A percentile compares a stretch with the other conserved stretches of the same genome.
Evolutionary conservation across 495 filamentous ascomycete species (phyloP).

Genomic region (Clavariopsis aquatica): DNA sequence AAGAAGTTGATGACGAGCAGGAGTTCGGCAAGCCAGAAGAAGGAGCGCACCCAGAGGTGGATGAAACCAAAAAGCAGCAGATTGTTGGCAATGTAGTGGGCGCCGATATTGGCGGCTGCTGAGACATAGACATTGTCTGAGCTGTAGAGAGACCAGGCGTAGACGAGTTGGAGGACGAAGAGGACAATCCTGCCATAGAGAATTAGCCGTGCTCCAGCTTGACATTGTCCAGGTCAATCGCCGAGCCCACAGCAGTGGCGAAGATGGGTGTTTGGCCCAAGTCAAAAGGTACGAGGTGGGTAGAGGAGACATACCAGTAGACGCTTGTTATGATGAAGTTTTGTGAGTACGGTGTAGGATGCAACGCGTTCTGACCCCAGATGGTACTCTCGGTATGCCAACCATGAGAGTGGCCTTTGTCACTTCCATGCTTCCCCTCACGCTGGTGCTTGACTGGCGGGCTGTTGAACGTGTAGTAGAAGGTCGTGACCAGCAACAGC

Average conservation of each 20-base stretch:
- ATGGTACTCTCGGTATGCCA: constrained; percentile 51
- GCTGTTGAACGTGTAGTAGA: constrained; percentile 67
- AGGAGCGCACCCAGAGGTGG: constrained; percentile 74
- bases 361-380: constrained; percentile 67
- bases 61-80: constrained; percentile 75
- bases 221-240: not conserved
- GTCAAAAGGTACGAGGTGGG: no score
- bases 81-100: constrained; percentile 85
- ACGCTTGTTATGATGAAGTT: constrained; percentile 68
- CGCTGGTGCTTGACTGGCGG: constrained; percentile 60
- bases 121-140: constrained; percentile 59
- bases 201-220: not conserved
- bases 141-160: constrained; percentile 74
- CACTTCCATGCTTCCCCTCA: constrained; percentile 29
- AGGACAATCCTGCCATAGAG: constrained; percentile 62
- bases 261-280: no score
- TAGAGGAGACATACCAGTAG: constrained; percentile 68
- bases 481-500: constrained; percentile 63
- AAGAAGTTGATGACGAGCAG: constrained; percentile 77
- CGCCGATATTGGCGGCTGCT: constrained; percentile 72
- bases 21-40: constrained; percentile 72
- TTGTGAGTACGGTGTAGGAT: constrained; percentile 72
- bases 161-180: constrained; percentile 72
- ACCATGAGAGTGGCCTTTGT: not conserved
- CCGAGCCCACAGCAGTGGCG: no score